phyloP scores from a whole-genome alignment of 805 yeast species.

The Candida insectalens region DNA sequence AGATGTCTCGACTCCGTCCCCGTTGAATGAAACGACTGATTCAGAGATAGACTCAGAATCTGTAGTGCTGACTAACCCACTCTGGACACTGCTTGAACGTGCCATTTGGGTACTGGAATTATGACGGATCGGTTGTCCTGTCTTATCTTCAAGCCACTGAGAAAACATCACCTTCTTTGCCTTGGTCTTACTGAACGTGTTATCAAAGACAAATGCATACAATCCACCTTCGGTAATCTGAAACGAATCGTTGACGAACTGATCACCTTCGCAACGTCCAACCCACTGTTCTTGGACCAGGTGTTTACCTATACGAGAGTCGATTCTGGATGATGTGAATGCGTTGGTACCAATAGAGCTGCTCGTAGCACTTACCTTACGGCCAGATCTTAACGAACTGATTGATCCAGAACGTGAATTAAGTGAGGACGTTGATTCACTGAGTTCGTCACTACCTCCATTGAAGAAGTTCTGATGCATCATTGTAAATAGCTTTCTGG shows the following conservation, averaged over 20 bases:
- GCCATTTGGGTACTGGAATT: not conserved
- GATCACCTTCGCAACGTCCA: constrained; percentile 51
- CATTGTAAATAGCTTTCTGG: constrained; percentile 18
- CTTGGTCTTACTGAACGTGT: constrained; percentile 78
- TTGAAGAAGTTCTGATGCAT: constrained; percentile 6
- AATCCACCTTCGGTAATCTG: constrained; percentile 56
- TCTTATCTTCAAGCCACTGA: constrained; percentile 23
- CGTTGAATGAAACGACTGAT: not conserved
- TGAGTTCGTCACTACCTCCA: not conserved
- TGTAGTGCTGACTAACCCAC: not conserved
- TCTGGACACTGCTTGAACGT: not conserved
- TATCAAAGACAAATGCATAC: constrained; percentile 86
- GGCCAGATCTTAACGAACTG: not conserved
- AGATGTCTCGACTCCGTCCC: not conserved
- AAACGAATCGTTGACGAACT: constrained; percentile 51
- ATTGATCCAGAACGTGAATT: not conserved
- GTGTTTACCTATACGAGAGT: constrained; percentile 49
- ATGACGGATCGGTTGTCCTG: not conserved
- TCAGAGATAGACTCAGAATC: not conserved
- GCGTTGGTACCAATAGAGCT: too few species aligned
- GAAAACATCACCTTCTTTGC: constrained; percentile 74
- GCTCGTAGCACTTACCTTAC: not conserved
- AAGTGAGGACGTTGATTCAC: too few species aligned
- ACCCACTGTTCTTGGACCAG: constrained; percentile 42
- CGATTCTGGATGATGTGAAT: constrained; percentile 19